A percentile compares a stretch with the other conserved stretches of the same genome.
Conservation (phyloP, 192 early-diverging fungal genomes). For the Coemansia sp. region DNA sequence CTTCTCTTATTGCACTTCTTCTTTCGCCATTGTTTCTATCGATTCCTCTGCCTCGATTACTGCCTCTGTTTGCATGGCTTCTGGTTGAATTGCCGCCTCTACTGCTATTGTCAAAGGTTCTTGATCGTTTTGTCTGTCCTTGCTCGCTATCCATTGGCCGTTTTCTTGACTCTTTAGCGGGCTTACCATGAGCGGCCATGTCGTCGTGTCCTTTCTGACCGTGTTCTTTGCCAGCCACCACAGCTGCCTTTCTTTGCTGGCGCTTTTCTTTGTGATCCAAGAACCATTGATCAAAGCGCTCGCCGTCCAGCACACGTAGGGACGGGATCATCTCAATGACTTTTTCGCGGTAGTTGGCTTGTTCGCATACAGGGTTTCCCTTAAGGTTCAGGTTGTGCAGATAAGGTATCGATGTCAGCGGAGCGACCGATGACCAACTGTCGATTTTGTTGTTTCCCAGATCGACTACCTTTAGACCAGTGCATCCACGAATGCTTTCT, state of each 20-base stretch:
- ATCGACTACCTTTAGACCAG: constrained; percentile 70
- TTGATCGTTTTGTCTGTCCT: not conserved
- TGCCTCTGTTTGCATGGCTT: not conserved
- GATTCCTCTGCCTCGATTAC: constrained; percentile 1
- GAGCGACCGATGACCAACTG: constrained; percentile 55
- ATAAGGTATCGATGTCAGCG: constrained; percentile 7
- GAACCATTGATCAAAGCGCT: constrained; percentile 24
- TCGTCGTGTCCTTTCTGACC: not conserved
- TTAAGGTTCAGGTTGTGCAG: constrained; percentile 28
- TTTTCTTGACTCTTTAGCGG: not conserved
- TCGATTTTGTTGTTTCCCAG: constrained; percentile 69
- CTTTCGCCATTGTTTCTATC: constrained; percentile 8
- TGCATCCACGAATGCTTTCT: constrained; percentile 58
- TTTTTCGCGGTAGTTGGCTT: constrained; percentile 17
- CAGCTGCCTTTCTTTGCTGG: not conserved
- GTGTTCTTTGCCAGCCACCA: not conserved
- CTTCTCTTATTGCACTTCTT: not conserved
- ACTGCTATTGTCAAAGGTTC: not conserved
- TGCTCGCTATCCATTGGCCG: not conserved
- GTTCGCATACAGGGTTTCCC: constrained; percentile 26
- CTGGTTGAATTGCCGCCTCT: not conserved
- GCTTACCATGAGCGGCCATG: not conserved
- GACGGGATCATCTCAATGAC: constrained; percentile 14
- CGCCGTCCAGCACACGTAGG: constrained; percentile 21
- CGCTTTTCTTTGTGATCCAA: constrained; percentile 26